Evolutionary conservation across 1,284 basidiomycete genomes (phyloP).

Genomic region (Cutaneotrichosporon sp.): DNA sequence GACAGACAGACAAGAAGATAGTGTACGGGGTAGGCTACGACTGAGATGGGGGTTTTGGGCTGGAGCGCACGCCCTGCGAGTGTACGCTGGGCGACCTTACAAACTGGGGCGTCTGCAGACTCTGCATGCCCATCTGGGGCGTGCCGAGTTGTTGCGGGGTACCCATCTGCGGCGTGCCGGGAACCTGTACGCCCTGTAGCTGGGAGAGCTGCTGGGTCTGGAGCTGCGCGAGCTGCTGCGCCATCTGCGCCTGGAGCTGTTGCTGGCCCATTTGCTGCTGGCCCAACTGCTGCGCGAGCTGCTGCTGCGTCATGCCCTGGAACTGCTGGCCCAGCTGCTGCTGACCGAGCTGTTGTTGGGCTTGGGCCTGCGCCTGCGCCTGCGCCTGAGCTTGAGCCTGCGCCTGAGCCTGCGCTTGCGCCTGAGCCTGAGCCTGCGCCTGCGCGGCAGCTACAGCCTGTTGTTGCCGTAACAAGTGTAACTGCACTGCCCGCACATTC

Average conservation of each 20-base stretch:
- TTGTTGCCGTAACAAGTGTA: conserved; percentile 20
- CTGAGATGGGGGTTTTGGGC: conserved; percentile 13
- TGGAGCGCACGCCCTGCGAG: conserved; percentile 11
- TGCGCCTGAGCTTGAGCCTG: conserved; percentile 9
- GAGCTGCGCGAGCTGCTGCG: too few species aligned
- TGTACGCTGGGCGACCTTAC: conserved; percentile 13
- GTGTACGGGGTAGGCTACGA: neutral
- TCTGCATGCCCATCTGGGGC: conserved; percentile 14
- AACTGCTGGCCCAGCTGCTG: conserved; percentile 1
- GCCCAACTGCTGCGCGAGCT: neutral
- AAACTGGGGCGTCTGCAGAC: conserved; percentile 11
- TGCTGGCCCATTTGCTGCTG: neutral
- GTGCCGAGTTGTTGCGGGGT: conserved; percentile 7
- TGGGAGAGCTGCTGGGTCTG: neutral
- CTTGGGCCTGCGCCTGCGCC: conserved; percentile 2
- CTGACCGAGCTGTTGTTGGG: neutral
- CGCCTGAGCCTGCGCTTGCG: conserved; percentile 8
- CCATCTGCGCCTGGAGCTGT: neutral
- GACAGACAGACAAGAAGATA: neutral
- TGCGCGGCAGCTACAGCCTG: conserved; percentile 15
- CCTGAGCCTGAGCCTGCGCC: conserved; percentile 11
- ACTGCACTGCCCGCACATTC: conserved; percentile 25
- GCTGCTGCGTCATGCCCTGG: neutral
- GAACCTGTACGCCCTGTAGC: neutral
- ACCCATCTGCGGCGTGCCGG: conserved; percentile 3